phyloP scores from a whole-genome alignment of 179 eudicot species.

The Drosera spatulata region DNA sequence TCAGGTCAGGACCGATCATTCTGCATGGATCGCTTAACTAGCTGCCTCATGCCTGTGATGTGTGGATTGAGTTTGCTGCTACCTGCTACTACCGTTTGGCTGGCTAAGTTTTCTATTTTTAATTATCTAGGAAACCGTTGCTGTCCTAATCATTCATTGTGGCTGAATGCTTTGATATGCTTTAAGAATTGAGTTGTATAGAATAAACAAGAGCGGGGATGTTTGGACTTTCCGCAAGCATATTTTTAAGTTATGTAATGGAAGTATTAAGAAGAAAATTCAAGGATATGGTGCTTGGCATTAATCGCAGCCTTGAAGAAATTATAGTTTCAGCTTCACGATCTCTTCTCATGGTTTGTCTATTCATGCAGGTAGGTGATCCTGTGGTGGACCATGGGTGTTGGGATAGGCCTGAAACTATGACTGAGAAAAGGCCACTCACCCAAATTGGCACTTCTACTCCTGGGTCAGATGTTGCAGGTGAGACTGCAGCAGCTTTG shows the following conservation, averaged over 20 bases:
- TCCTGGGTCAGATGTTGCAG: constrained; percentile 96
- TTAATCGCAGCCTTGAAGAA: neutral
- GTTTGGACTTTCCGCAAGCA: too few species aligned
- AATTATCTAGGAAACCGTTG: too few species aligned
- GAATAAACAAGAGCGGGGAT: neutral
- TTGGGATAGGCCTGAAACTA: constrained; percentile 88
- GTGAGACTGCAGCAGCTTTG: constrained; percentile 96
- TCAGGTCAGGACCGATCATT: constrained; percentile 35
- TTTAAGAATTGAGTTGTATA: neutral
- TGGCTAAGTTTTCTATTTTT: too few species aligned
- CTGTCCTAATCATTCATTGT: neutral
- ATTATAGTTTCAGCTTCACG: neutral
- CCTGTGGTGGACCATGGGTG: constrained; percentile 83
- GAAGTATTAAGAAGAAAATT: too few species aligned
- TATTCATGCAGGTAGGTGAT: constrained; percentile 65
- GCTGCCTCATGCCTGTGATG: neutral
- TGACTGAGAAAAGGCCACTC: constrained; percentile 73
- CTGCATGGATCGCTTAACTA: neutral
- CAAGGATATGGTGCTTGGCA: too few species aligned
- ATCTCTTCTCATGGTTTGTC: neutral
- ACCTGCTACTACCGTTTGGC: neutral
- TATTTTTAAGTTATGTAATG: too few species aligned
- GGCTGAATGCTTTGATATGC: neutral
- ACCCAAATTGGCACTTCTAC: constrained; percentile 51
- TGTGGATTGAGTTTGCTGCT: neutral